Evolutionary conservation across 1,284 basidiomycete genomes (phyloP).

Genomic region (Cryptococcus wingfieldii): DNA sequence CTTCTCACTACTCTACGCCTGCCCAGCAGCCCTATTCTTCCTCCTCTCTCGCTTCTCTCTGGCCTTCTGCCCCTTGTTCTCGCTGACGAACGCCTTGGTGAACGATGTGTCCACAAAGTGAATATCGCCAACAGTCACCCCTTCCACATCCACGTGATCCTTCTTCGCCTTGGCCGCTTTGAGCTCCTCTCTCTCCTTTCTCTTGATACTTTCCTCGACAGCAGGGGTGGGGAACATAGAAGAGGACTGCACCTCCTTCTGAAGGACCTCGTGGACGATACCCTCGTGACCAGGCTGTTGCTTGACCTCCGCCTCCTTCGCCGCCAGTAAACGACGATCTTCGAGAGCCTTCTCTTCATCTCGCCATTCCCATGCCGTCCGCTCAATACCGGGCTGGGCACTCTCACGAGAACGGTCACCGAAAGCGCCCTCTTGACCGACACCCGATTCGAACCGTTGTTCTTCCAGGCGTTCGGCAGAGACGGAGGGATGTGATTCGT

Average conservation of each 20-base stretch:
- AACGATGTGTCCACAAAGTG: slow-evolving; percentile 14
- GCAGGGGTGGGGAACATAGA: slow-evolving; percentile 15
- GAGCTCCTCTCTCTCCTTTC: slow-evolving; percentile 11
- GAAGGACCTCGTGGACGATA: slow-evolving; percentile 11
- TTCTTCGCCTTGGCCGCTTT: slow-evolving; percentile 1
- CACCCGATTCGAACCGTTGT: slow-evolving; percentile 27
- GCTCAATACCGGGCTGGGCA: slow-evolving; percentile 25
- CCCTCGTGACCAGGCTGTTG: slow-evolving; percentile 11
- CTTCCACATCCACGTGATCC: not conserved
- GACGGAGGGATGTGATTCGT: slow-evolving; percentile 30
- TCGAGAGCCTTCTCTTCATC: slow-evolving; percentile 27
- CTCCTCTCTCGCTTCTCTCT: slow-evolving; percentile 14
- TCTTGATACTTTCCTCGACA: slow-evolving; percentile 12
- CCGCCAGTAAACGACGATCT: slow-evolving; percentile 7
- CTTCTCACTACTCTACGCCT: not conserved
- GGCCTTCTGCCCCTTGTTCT: slow-evolving; percentile 5
- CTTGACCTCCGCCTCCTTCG: slow-evolving; percentile 12
- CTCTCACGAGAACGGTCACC: slow-evolving; percentile 13
- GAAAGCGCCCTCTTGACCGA: slow-evolving; percentile 34
- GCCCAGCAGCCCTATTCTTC: slow-evolving; percentile 3
- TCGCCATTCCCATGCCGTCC: slow-evolving; percentile 43
- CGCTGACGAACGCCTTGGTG: slow-evolving; percentile 3
- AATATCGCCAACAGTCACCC: slow-evolving; percentile 7
- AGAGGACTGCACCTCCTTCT: slow-evolving; percentile 12
- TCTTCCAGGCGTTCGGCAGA: slow-evolving; percentile 41